phyloP scores from a whole-genome alignment of 345 rosid genomes.

The Mangifera indica region DNA sequence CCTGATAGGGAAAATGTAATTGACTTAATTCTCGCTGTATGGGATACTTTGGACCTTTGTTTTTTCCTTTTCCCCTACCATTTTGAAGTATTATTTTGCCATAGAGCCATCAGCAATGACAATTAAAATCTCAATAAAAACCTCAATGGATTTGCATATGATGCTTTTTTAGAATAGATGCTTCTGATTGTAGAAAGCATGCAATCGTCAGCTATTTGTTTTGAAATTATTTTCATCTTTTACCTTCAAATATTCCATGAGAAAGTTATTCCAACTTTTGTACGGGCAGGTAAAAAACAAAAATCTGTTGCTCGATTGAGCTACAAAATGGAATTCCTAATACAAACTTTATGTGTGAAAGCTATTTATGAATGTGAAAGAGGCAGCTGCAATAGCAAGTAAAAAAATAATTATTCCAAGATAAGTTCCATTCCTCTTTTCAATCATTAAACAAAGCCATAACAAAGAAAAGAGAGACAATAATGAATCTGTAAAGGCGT shows the following conservation, averaged over 20 bases:
- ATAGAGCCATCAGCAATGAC: too few species aligned
- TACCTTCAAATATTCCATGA: neutral
- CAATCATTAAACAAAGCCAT: neutral
- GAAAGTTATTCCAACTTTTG: neutral
- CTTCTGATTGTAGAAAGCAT: too few species aligned
- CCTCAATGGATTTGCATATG: too few species aligned
- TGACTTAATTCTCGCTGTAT: too few species aligned
- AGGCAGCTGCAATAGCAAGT: neutral
- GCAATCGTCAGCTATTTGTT: too few species aligned
- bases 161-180: too few species aligned
- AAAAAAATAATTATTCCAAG: neutral
- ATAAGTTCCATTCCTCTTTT: neutral
- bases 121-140: neutral
- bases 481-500: neutral
- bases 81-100: too few species aligned
- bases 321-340: constrained; percentile 1
- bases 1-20: too few species aligned
- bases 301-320: neutral
- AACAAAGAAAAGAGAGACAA: neutral
- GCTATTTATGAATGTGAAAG: neutral
- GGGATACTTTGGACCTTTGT: too few species aligned
- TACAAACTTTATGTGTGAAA: neutral
- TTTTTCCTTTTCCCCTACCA: too few species aligned
- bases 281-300: constrained; percentile 4
- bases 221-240: too few species aligned